Evolutionary conservation across 805 yeast genomes (phyloP).

Genomic region (Ogataea paraovalis): DNA sequence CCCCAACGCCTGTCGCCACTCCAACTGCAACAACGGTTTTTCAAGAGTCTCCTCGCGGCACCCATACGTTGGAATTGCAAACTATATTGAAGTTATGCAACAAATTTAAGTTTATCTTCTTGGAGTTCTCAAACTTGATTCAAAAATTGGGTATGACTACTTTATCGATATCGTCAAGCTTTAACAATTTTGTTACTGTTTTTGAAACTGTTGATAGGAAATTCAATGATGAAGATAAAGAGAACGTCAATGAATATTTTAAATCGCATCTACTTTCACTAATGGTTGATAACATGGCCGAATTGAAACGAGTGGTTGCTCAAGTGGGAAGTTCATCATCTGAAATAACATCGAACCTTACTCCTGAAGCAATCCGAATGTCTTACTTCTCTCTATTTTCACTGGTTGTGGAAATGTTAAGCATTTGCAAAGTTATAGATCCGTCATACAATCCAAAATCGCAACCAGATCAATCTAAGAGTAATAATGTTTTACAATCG

Average conservation of each 20-base stretch:
- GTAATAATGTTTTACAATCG: not conserved
- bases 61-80: constrained; percentile 5
- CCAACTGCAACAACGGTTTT: not conserved
- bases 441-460: constrained; percentile 14
- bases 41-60: not conserved
- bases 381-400: constrained; percentile 27
- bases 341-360: constrained; percentile 4
- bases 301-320: constrained; percentile 18
- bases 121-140: constrained; percentile 16
- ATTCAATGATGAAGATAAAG: constrained; percentile 10
- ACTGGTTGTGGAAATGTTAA: constrained; percentile 25
- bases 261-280: constrained; percentile 15
- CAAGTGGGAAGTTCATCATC: constrained; percentile 11
- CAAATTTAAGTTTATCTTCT: constrained; percentile 21
- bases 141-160: constrained; percentile 14
- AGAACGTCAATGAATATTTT: constrained; percentile 10
- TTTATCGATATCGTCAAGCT: constrained; percentile 12
- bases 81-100: constrained; percentile 17
- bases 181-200: constrained; percentile 13
- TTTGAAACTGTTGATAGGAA: constrained; percentile 20
- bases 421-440: constrained; percentile 23
- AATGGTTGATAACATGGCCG: constrained; percentile 19
- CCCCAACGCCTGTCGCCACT: constrained; percentile 4
- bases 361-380: constrained; percentile 21
- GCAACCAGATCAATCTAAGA: not conserved